Percentiles rank a stretch among this genome's conserved stretches.
phyloP scores from a whole-genome alignment of 192 early-diverging fungal species.

The Coemansia sp. region DNA sequence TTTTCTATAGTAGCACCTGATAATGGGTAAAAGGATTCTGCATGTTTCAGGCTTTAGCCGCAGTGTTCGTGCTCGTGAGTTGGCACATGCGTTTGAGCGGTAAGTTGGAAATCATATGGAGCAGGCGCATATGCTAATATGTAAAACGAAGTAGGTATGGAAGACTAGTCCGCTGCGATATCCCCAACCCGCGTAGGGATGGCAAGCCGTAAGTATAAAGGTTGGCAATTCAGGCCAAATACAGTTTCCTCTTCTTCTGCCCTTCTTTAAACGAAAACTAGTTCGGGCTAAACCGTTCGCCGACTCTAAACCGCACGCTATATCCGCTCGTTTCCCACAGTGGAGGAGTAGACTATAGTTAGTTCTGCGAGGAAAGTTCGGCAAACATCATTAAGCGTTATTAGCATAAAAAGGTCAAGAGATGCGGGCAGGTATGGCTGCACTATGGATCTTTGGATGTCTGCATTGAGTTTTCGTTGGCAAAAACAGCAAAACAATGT shows the following conservation, averaged over 20 bases:
- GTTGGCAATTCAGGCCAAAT: not conserved
- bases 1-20: not conserved
- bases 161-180: conserved; percentile 82
- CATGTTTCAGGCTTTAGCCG: conserved; percentile 79
- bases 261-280: too few relatives aligned
- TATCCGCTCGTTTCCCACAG: too few relatives aligned
- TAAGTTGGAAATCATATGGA: conserved; percentile 39
- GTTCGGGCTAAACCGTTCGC: too few relatives aligned
- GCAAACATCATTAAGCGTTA: too few relatives aligned
- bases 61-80: conserved; percentile 81
- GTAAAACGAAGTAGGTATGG: conserved; percentile 62
- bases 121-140: not conserved
- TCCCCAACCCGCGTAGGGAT: conserved; percentile 68
- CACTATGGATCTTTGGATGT: not conserved
- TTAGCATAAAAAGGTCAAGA: too few relatives aligned
- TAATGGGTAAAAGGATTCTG: conserved; percentile 63
- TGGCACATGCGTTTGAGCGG: conserved; percentile 95
- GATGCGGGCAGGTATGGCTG: not conserved
- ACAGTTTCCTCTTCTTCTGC: too few relatives aligned
- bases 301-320: too few relatives aligned
- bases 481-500: too few relatives aligned
- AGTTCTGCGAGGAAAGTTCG: too few relatives aligned
- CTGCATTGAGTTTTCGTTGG: too few relatives aligned
- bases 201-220: conserved; percentile 67
- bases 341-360: too few relatives aligned